Evolutionary conservation across 75 land plant species (phyloP), one percentile per base, ranked within the genome.

Genomic region (Selaginella tamariscina): DNA sequence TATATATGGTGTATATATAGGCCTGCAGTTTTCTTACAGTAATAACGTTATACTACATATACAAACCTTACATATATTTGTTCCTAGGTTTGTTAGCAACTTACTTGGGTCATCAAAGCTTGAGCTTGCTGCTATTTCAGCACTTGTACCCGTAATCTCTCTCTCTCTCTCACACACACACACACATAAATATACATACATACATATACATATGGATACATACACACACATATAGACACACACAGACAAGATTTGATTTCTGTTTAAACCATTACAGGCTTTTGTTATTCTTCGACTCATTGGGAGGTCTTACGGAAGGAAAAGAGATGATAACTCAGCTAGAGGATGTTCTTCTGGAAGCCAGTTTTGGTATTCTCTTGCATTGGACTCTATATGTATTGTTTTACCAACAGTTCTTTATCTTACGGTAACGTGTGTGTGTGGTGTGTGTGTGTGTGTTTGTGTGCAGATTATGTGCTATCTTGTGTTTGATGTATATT

Each of bases 1-100:
- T n/a, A n/a, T n/a, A n/a, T n/a, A n/a, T n/a, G n/a, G n/a, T n/a
- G n/a, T n/a, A n/a, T n/a, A n/a, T n/a, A n/a, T n/a, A n/a, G n/a
- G n/a, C n/a, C n/a, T n/a, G n/a, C n/a, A n/a, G n/a, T n/a, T n/a
- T n/a, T n/a, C n/a, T n/a, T n/a, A n/a, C n/a, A n/a, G n/a, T n/a
- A n/a, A 15, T 15, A 5, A 5, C 49, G 49, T 5, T 39, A 5
- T 39, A 5, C 49, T 15, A 5, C 49, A 15, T 15, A 5, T 39
- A 5, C 15, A 15, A 39, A 5, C 49, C 5, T 39, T 39, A 5
- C 49, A 39, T 5, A 15, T 15, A 15, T 39, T 39, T 15, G 5
- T 39, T 15, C 49, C 15, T 15, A 92, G 97, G 70, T 92, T 92
- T 66, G 97, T 92, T 31, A 92, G 97, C 79, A 92, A 92, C 68